Conservation (phyloP, 768 basidiomycete species). For the Tulasnella sp. region DNA sequence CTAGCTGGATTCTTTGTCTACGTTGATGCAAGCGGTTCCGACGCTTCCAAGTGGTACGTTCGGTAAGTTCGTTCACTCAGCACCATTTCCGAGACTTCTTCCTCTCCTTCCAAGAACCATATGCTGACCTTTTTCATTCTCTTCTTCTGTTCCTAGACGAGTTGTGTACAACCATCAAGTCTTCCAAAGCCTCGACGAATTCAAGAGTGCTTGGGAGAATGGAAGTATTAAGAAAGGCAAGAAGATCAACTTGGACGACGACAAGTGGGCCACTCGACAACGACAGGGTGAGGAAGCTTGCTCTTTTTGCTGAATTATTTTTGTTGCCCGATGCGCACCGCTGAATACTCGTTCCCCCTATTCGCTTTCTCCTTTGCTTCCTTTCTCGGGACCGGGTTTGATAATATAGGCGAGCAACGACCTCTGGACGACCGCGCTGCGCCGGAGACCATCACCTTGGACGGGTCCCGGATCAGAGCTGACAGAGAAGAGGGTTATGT, state of each 20-base stretch:
- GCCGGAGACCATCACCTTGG: neutral
- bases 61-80: neutral
- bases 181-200: slow-evolving; percentile 3
- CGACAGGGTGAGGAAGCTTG: neutral
- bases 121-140: no score
- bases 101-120: no score
- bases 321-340: no score
- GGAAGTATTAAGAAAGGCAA: slow-evolving; percentile 1
- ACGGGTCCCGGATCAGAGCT: slow-evolving; percentile 9
- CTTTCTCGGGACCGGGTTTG: neutral
- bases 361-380: no score
- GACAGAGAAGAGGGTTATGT: slow-evolving; percentile 11
- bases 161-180: slow-evolving; percentile 18
- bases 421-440: neutral
- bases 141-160: neutral
- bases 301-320: neutral
- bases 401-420: neutral
- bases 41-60: neutral
- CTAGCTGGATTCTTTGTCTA: slow-evolving; percentile 10
- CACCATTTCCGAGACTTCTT: no score
- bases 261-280: neutral
- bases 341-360: neutral
- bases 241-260: neutral
- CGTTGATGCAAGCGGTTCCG: neutral
- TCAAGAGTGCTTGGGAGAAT: neutral